Percentiles rank a stretch among this genome's conserved stretches.
phyloP scores from a whole-genome alignment of 1,139 yeast species.

The Scheffersomyces cryptocercus region DNA sequence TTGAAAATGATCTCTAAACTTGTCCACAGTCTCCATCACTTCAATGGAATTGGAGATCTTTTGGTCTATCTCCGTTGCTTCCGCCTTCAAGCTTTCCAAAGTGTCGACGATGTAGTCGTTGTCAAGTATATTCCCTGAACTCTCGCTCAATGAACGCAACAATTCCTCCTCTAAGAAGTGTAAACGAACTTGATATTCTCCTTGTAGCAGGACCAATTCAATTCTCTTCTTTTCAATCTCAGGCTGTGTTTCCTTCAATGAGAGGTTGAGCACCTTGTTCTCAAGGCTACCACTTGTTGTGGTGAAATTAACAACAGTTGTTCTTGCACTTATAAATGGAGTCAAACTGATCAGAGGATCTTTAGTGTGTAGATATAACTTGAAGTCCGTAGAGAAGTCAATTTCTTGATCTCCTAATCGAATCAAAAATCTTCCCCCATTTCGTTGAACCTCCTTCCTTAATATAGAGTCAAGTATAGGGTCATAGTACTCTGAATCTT shows the following conservation, averaged over 20 bases:
- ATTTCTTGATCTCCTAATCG: slow-evolving; percentile 62
- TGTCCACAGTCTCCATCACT: slow-evolving; percentile 56
- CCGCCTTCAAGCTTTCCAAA: slow-evolving; percentile 65
- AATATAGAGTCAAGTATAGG: slow-evolving; percentile 69
- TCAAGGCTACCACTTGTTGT: slow-evolving; percentile 68
- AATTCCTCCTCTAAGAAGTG: slow-evolving; percentile 61
- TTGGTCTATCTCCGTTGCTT: slow-evolving; percentile 53
- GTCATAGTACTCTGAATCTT: slow-evolving; percentile 79
- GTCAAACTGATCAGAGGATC: slow-evolving; percentile 53
- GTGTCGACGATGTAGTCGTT: slow-evolving; percentile 60
- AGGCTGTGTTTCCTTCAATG: slow-evolving; percentile 61
- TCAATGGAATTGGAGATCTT: slow-evolving; percentile 57
- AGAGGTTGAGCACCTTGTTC: slow-evolving; percentile 58
- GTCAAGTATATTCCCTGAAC: slow-evolving; percentile 68
- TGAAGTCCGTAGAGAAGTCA: slow-evolving; percentile 68
- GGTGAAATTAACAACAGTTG: slow-evolving; percentile 68
- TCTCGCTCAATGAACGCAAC: slow-evolving; percentile 55
- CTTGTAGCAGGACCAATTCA: slow-evolving; percentile 54
- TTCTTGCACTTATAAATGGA: slow-evolving; percentile 61
- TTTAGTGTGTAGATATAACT: slow-evolving; percentile 58
- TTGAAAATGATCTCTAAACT: slow-evolving; percentile 45
- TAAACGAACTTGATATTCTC: slow-evolving; percentile 59
- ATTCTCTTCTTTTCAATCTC: slow-evolving; percentile 62
- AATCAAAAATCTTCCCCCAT: slow-evolving; percentile 73
- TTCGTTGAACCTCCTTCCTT: slow-evolving; percentile 56